Evolutionary conservation across 306 rosid species (phyloP).

Genomic region (Fragaria nilgerrensis): DNA sequence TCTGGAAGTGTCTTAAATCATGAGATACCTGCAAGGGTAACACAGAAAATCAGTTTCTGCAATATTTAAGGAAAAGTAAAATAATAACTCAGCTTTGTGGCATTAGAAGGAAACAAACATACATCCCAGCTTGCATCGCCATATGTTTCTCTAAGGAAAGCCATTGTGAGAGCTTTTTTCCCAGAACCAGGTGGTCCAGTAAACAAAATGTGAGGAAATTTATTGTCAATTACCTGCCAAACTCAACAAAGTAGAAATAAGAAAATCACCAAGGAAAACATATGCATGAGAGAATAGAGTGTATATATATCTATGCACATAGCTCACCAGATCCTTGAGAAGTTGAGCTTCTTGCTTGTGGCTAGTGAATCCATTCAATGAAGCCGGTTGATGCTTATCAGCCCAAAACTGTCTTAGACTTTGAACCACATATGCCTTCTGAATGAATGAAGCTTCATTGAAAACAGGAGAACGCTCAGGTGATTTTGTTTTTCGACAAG

Average conservation of each 20-base stretch:
- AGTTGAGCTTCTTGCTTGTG: slow-evolving; percentile 68
- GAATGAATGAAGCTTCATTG: slow-evolving; percentile 59
- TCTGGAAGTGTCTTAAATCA: slow-evolving; percentile 64
- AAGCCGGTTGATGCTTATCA: slow-evolving; percentile 70
- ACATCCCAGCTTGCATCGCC: slow-evolving; percentile 75
- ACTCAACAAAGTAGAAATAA: slow-evolving; percentile 20
- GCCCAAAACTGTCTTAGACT: slow-evolving; percentile 73
- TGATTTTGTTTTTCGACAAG: slow-evolving; percentile 52
- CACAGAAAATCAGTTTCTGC: slow-evolving; percentile 18
- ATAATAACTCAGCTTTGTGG: neutral
- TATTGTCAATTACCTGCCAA: slow-evolving; percentile 48
- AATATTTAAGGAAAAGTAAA: neutral
- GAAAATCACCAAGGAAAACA: neutral
- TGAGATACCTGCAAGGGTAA: slow-evolving; percentile 60
- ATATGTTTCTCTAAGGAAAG: slow-evolving; percentile 65
- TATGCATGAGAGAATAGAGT: neutral
- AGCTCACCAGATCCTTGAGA: slow-evolving; percentile 70
- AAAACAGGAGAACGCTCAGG: slow-evolving; percentile 48
- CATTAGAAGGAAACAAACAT: slow-evolving; percentile 31
- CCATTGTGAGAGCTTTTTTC: slow-evolving; percentile 66
- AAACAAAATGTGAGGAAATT: slow-evolving; percentile 70
- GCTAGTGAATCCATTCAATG: slow-evolving; percentile 73
- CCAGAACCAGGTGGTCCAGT: slow-evolving; percentile 72
- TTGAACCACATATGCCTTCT: slow-evolving; percentile 59
- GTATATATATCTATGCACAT: neutral